Percentiles rank a stretch among this genome's conserved stretches.
Evolutionary conservation across 768 basidiomycete species (phyloP).

Genomic region (Termitomyces sp.): DNA sequence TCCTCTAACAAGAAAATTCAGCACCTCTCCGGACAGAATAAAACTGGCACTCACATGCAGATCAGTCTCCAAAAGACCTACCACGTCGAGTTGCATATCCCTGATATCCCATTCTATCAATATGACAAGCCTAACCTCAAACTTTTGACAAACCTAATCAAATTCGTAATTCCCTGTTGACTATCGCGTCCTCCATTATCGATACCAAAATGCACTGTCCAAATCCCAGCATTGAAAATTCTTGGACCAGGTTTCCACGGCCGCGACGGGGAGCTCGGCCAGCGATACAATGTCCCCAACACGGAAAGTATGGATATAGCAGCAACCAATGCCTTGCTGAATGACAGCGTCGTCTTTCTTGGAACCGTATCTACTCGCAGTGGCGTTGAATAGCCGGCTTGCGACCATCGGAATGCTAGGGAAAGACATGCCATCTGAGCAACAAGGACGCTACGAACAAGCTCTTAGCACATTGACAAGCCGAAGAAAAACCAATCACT

Average conservation of each 20-base stretch:
- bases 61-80: constrained; percentile 86
- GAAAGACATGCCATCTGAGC: constrained; percentile 51
- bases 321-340: constrained; percentile 31
- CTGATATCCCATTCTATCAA: constrained; percentile 23
- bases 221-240: constrained; percentile 80
- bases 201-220: constrained; percentile 89
- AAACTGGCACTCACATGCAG: constrained; percentile 54
- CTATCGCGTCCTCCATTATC: constrained; percentile 75
- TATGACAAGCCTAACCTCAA: not conserved
- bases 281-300: constrained; percentile 49
- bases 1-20: constrained; percentile 24
- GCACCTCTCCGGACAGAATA: not conserved
- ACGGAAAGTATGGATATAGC: constrained; percentile 45
- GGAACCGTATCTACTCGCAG: not conserved
- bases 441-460: constrained; percentile 42
- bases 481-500: constrained; percentile 21
- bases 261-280: constrained; percentile 44
- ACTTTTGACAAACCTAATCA: constrained; percentile 29
- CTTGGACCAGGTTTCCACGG: constrained; percentile 64
- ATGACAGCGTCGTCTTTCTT: constrained; percentile 13
- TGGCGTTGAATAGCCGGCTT: not conserved
- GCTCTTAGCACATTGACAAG: not conserved
- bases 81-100: constrained; percentile 83
- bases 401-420: constrained; percentile 42
- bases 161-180: constrained; percentile 59